A percentile compares a stretch with the other conserved stretches of the same genome.
Conservation (phyloP, 331 rosid genomes). For the Cydonia oblonga region DNA sequence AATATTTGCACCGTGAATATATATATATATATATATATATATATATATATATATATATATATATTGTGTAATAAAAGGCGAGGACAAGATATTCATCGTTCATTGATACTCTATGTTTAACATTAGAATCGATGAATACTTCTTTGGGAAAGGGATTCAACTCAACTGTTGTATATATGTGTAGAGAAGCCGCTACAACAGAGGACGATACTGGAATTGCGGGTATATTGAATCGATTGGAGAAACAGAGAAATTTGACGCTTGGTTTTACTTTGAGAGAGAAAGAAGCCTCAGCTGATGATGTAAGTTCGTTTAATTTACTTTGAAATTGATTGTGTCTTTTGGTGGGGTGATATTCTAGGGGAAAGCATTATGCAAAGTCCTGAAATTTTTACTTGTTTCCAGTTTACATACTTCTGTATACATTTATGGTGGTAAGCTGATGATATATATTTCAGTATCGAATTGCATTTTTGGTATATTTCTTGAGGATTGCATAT, state of each 20-base stretch:
- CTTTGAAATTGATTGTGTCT: neutral
- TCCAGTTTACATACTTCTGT: neutral
- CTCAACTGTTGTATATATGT: slow-evolving; percentile 1
- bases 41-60: too few relatives aligned
- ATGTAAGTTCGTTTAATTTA: slow-evolving; percentile 29
- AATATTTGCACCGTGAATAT: too few relatives aligned
- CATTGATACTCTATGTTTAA: neutral
- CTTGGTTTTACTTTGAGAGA: slow-evolving; percentile 29
- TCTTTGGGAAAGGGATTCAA: slow-evolving; percentile 3
- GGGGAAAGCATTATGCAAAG: neutral
- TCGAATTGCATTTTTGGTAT: neutral
- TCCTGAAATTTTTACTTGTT: neutral
- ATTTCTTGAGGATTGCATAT: neutral
- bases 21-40: too few relatives aligned
- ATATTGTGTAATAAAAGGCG: neutral
- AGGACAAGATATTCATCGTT: neutral
- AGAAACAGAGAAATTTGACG: slow-evolving; percentile 45
- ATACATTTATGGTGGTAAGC: neutral
- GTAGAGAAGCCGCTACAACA: slow-evolving; percentile 37
- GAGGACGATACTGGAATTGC: slow-evolving; percentile 63
- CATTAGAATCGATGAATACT: neutral
- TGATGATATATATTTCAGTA: neutral
- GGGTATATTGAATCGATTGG: slow-evolving; percentile 82
- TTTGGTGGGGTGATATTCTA: neutral
- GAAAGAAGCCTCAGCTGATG: slow-evolving; percentile 30